Evolutionary conservation across 2,329 filamentous ascomycete genomes (phyloP), one percentile per base, ranked within the genome.

Genomic region (Colletotrichum sp.): DNA sequence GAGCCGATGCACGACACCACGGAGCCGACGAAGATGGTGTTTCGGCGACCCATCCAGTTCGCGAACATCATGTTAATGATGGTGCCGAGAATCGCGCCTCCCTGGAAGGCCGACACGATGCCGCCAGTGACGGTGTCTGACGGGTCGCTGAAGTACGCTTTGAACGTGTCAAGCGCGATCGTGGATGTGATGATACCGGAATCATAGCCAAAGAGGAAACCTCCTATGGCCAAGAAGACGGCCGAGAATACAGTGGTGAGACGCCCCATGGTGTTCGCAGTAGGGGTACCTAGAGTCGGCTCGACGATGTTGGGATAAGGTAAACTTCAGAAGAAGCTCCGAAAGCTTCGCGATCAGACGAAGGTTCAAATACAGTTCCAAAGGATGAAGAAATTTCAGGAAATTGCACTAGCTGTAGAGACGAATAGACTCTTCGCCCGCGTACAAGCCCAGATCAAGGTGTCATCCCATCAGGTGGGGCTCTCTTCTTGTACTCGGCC

Each of bases 131-230:
- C 68, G 33, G 71, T 73, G 59, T 80, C 78, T 12, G 66, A 76
- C 6, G 85, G 86, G 55, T 84, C 82, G 16, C 78, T 76, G 72
- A 87, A 87, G 27, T 83, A 85, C 64, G 84, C 81, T 80, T 86
- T 85, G 7, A 80, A 80, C 31, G 75, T 71, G 4, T 75, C 74
- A 5, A 79, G 75, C 21, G 76, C 76, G 58, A 80, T 79, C 29
- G 77, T 79, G 4, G 79, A 79, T 24, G 84, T 86, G 55, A 88
- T 81, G 58, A 88, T 83, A 51, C 85, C 86, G 1, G 85, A 87
- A 69, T 88, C 87, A 78, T 87, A 88, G 29, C 87, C 87, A 54
- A 88, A 80, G 12, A 80, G 77, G 69, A 80, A 80, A 73, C 78
- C 78, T 59, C 78, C 78, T 16, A 80, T 72, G 29, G 77, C 78